A percentile compares a stretch with the other conserved stretches of the same genome.
Evolutionary conservation across 371 early-diverging fungal genomes (phyloP).

Genomic region (Mucor ambiguus): DNA sequence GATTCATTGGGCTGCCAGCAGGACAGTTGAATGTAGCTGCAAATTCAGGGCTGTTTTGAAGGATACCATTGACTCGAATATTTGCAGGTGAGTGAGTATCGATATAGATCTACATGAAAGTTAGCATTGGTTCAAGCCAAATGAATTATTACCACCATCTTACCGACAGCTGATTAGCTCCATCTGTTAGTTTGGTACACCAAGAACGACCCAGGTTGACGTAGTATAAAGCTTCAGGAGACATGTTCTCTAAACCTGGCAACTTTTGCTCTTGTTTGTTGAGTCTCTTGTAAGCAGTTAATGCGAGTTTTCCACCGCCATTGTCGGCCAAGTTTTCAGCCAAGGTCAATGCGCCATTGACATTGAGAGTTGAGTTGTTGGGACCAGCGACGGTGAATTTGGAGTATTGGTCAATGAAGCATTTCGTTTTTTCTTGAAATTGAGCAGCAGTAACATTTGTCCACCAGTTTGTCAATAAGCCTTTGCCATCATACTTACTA

Average conservation of each 20-base stretch:
- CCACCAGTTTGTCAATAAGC: slow-evolving; percentile 64
- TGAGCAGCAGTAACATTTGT: slow-evolving; percentile 40
- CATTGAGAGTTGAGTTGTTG: slow-evolving; percentile 22
- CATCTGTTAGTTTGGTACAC: slow-evolving; percentile 37
- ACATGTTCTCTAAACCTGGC: slow-evolving; percentile 27
- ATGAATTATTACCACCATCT: neutral
- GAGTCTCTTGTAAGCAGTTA: slow-evolving; percentile 34
- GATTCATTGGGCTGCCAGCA: slow-evolving; percentile 49
- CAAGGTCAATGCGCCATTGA: slow-evolving; percentile 62
- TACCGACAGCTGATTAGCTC: slow-evolving; percentile 21
- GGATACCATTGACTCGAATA: slow-evolving; percentile 56
- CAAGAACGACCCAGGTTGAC: slow-evolving; percentile 44
- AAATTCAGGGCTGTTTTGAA: slow-evolving; percentile 59
- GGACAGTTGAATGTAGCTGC: slow-evolving; percentile 58
- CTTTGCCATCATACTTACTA: slow-evolving; percentile 52
- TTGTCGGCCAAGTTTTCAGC: slow-evolving; percentile 81
- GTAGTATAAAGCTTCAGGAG: slow-evolving; percentile 51
- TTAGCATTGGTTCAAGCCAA: neutral
- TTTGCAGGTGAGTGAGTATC: slow-evolving; percentile 48
- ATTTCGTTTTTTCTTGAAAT: slow-evolving; percentile 54
- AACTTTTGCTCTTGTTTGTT: neutral
- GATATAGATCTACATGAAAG: slow-evolving; percentile 24
- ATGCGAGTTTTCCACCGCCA: slow-evolving; percentile 59
- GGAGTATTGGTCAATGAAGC: slow-evolving; percentile 66
- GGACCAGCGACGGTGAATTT: slow-evolving; percentile 39